Conservation (phyloP, 768 basidiomycete species). For the Suillus placidus region DNA sequence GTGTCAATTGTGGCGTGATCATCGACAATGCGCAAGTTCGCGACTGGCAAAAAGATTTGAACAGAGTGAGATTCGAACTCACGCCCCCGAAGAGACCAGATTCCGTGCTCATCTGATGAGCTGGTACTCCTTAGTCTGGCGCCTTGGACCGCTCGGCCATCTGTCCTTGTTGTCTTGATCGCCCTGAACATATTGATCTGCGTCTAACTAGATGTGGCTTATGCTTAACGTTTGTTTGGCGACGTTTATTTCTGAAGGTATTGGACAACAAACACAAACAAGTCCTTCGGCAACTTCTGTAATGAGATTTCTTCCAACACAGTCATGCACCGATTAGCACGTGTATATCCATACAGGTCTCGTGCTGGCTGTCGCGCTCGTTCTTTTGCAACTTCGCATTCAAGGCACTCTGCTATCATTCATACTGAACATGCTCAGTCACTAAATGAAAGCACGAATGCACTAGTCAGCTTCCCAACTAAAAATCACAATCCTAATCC, state of each 20-base stretch:
- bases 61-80: constrained; percentile 23
- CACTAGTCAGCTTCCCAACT: not conserved
- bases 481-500: not conserved
- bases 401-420: not conserved
- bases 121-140: constrained; percentile 68
- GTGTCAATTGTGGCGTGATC: too few species aligned
- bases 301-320: not conserved
- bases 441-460: constrained; percentile 2
- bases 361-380: not conserved
- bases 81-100: constrained; percentile 14
- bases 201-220: not conserved
- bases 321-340: constrained; percentile 2
- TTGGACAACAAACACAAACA: constrained; percentile 22
- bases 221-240: not conserved
- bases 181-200: not conserved
- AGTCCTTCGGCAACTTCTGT: constrained; percentile 9
- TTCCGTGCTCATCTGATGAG: constrained; percentile 2
- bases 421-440: not conserved
- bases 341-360: not conserved
- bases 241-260: not conserved
- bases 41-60: constrained; percentile 9
- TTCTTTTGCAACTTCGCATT: not conserved
- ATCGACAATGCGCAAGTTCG: too few species aligned
- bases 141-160: constrained; percentile 91
- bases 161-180: constrained; percentile 40